Evolutionary conservation across 768 basidiomycete species (phyloP), one percentile per base, ranked within the genome.

Genomic region (Podaxis sp.): DNA sequence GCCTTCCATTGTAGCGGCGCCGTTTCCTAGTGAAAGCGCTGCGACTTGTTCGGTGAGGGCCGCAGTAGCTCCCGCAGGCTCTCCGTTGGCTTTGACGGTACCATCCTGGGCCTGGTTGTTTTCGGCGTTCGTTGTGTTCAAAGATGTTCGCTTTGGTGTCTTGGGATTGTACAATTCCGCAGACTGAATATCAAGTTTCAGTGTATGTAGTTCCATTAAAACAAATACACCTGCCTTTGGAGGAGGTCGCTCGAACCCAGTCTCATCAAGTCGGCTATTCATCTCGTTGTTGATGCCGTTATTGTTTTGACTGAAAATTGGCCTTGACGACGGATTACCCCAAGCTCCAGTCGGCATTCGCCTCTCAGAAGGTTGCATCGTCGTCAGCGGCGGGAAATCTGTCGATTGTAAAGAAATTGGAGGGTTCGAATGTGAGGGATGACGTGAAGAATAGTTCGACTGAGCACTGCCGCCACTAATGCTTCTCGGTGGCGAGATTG

Each of bases 371-470:
- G 78, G 70, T 4, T 73, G 77, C 46, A 74, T 71, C 10, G 84
- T 76, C 11, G 82, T 81, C 49, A 91, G 75, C 10, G 90, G 90
- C 4, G 90, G 90, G 66, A 91, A 91, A 73, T 92, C 90, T 2
- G 77, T 84, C 6, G 86, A 71, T 52, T 88, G 84, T 40, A 85
- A 78, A 11, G 79, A 74, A 1, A 74, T 66, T 51, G 79, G 77
- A 0, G 78, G 70, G 55, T 69, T 69, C 65, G 76, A 77, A 63
- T 76, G 77, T 57, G 75, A 48, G 73, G 57, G 69, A 56, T 67
- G 71, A 55, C 55, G 70, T 63, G 24, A 68, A 68, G 56, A 75
- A 51, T 66, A 64, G 49, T 63, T 69, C 5, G 66, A 68, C 20
- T 78, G 77, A 46, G 73, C 77, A 30, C 71, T 66, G 58, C 69